Evolutionary conservation across 306 rosid species (phyloP).

Genomic region (Comarum palustre): DNA sequence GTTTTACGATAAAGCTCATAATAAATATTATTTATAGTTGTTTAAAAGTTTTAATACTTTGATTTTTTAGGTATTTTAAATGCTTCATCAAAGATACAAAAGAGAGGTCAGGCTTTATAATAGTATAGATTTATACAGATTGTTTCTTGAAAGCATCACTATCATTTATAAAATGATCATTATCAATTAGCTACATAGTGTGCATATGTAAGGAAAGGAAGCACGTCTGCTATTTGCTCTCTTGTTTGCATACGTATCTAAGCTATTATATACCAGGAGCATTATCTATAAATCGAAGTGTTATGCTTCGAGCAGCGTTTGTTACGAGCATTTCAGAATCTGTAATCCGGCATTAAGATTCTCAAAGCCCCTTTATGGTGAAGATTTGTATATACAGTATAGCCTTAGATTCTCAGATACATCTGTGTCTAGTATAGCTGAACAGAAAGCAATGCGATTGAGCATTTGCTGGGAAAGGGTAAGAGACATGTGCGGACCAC

Average conservation of each 20-base stretch:
- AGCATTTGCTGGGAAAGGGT: not conserved
- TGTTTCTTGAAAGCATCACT: constrained; percentile 5
- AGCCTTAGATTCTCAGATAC: too few species aligned
- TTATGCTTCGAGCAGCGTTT: not conserved
- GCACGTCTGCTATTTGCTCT: not conserved
- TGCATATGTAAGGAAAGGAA: not conserved
- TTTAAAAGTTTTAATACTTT: too few species aligned
- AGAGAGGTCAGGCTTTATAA: too few species aligned
- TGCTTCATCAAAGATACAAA: too few species aligned
- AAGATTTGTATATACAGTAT: not conserved
- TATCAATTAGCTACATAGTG: not conserved
- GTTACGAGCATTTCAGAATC: not conserved
- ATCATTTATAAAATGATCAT: not conserved
- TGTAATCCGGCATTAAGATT: not conserved
- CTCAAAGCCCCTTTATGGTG: not conserved
- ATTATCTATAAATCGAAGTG: not conserved
- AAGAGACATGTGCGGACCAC: not conserved
- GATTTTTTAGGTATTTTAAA: too few species aligned
- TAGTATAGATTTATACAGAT: not conserved
- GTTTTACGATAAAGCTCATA: too few species aligned
- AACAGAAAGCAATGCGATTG: not conserved
- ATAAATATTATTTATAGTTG: too few species aligned
- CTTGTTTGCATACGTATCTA: not conserved
- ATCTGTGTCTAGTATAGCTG: not conserved
- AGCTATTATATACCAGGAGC: not conserved